Conservation (phyloP, 148 eudicot species). For the Rhododendron griersonianum region DNA sequence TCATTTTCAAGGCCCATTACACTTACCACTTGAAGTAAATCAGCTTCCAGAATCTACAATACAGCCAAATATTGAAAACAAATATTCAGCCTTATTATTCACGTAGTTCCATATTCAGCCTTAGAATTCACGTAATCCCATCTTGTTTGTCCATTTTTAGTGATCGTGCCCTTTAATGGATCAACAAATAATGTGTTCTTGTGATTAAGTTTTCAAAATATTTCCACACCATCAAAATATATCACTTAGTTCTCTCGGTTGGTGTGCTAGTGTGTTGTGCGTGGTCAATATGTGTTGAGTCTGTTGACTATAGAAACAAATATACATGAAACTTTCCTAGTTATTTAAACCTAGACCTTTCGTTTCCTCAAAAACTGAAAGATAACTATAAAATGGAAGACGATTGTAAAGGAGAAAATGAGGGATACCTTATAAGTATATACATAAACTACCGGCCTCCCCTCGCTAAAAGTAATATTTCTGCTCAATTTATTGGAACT, state of each 20-base stretch:
- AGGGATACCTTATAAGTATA: constrained; percentile 73
- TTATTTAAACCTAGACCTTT: neutral
- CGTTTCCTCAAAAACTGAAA: neutral
- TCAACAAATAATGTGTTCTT: neutral
- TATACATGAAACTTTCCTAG: too few species aligned
- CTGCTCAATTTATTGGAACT: constrained; percentile 28
- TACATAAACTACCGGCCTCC: constrained; percentile 51
- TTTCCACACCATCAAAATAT: neutral
- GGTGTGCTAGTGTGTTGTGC: neutral
- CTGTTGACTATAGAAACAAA: too few species aligned
- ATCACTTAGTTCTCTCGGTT: neutral
- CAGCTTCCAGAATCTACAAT: constrained; percentile 76
- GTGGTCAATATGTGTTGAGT: too few species aligned
- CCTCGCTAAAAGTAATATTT: constrained; percentile 20
- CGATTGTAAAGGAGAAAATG: constrained; percentile 5
- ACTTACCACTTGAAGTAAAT: constrained; percentile 76
- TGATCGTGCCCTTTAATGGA: neutral
- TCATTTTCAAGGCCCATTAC: constrained; percentile 81
- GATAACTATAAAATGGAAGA: neutral
- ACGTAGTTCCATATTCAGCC: neutral
- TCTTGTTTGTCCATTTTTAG: neutral
- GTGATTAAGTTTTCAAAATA: neutral
- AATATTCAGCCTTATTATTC: neutral
- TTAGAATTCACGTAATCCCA: neutral
- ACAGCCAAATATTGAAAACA: neutral